Base-by-base conservation (phyloP, 768 basidiomycete species). In the Melanogaster broomeanus region DNA sequence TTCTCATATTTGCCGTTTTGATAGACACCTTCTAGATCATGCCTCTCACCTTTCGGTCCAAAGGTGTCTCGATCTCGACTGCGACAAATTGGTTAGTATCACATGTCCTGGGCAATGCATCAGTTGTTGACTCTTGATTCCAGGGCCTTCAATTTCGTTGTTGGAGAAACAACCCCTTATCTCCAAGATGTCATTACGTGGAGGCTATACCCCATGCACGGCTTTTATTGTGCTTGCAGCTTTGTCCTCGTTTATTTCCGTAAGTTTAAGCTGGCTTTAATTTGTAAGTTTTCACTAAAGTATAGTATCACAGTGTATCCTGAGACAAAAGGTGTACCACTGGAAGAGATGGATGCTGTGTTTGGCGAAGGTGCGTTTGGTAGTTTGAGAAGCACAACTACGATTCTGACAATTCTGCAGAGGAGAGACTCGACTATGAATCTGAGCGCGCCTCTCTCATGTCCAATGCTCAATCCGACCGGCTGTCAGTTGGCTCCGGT, bases 131-230 rank as follows among this genome's bases (percentile, higher is more conserved):
- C 15, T 41, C 31, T 42, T 21, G 6, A 13, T 31, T 24, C 10
- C 2, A 69, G 82, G 84, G 77, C 78, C n/a, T 91, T 91, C 76
- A 94, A 94, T 69, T 96, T 87, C 70, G 69, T 93, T 51, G 90
- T 98, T 35, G 94, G 94, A 28, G 88, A 90, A 66, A 76, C 83
- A 25, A 98, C 94, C 0, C 95, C 94, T 2, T 80, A 84, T 48
- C 74, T 97, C 34, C 93, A 96, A 70, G 92, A 94, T 52, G 69
- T 80, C 19, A 96, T 98, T 59, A 80, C 79, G 37, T 98, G 95
- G 94, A 79, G 90, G 42, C 67, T 98, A 48, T 97, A 98, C 72
- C 91, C 92, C 0, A 95, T 98, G 93, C 93, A 96, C 60, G 92
- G 87, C 21, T 93, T 93, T 72, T 94, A 93, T 70, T 93, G 93